Percentiles rank a stretch among this genome's conserved stretches.
These are phyloP conservation scores for Pezicula neosporulosa DNA, from an alignment of 2,329 filamentous ascomycete species.

Conservation along the genomic window DNA sequence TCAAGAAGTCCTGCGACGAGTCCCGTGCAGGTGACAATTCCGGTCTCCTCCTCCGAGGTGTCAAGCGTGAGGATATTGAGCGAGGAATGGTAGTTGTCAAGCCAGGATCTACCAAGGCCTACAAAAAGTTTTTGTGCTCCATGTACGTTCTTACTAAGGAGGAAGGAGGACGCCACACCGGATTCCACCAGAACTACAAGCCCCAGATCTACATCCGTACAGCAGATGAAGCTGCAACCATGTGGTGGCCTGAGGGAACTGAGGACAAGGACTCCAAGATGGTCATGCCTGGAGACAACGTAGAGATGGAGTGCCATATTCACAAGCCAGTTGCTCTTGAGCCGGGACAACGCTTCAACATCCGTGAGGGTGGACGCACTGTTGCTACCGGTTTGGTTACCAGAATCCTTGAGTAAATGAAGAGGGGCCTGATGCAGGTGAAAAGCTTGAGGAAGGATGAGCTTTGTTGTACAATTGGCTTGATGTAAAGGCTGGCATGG, in stretches of 20 bases:
- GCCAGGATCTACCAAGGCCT: constrained; percentile 80
- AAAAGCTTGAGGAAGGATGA: not conserved
- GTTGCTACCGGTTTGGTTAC: constrained; percentile 83
- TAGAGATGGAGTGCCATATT: constrained; percentile 91
- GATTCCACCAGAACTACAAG: constrained; percentile 94
- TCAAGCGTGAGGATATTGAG: constrained; percentile 90
- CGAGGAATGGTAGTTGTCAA: constrained; percentile 93
- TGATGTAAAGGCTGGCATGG: constrained; percentile 7
- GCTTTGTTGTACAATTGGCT: constrained; percentile 5
- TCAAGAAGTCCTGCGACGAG: constrained; percentile 99
- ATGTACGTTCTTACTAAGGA: constrained; percentile 98
- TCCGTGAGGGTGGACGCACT: constrained; percentile 92
- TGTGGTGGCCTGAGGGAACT: constrained; percentile 83
- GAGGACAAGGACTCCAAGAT: constrained; percentile 71
- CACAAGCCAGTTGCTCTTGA: constrained; percentile 85
- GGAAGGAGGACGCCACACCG: constrained; percentile 94
- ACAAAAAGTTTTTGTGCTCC: constrained; percentile 89
- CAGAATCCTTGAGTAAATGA: constrained; percentile 53
- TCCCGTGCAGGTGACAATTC: constrained; percentile 97
- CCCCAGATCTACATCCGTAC: constrained; percentile 96
- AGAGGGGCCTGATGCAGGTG: not conserved
- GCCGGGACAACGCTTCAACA: constrained; percentile 92
- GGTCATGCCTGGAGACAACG: constrained; percentile 98
- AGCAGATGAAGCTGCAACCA: constrained; percentile 73
- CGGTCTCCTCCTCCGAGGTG: constrained; percentile 89